Evolutionary conservation across 768 basidiomycete genomes (phyloP).

Genomic region (Gautieria morchelliformis): DNA sequence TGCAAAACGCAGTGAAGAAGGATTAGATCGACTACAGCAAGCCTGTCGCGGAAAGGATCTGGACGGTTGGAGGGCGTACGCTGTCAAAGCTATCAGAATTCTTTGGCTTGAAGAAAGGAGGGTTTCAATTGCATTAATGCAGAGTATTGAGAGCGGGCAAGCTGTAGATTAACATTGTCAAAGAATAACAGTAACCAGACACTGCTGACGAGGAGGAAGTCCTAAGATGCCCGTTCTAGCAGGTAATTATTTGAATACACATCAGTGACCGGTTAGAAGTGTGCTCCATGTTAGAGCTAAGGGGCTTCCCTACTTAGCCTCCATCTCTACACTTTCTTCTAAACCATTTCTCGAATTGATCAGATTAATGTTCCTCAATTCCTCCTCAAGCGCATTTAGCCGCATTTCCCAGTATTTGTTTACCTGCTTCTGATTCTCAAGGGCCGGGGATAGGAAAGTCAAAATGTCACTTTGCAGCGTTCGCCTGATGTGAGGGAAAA

Average conservation of each 20-base stretch:
- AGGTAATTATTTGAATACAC: no score
- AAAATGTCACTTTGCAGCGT: not conserved
- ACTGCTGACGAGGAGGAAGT: not conserved
- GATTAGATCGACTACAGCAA: slow-evolving; percentile 7
- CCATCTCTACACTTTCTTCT: not conserved
- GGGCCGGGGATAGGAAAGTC: not conserved
- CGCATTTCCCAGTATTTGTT: not conserved
- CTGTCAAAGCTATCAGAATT: slow-evolving; percentile 29
- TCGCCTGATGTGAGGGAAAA: not conserved
- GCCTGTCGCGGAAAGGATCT: not conserved
- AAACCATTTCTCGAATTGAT: not conserved
- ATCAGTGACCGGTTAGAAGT: not conserved
- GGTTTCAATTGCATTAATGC: slow-evolving; percentile 39
- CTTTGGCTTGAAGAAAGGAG: slow-evolving; percentile 56
- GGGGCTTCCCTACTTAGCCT: not conserved
- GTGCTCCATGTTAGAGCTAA: not conserved
- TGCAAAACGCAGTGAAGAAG: slow-evolving; percentile 22
- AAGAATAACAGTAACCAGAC: not conserved
- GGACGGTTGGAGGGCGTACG: slow-evolving; percentile 24
- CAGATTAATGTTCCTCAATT: not conserved
- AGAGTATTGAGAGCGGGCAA: slow-evolving; percentile 30
- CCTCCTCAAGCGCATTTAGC: not conserved
- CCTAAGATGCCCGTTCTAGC: no score
- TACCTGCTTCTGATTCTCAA: not conserved
- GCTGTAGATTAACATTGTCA: slow-evolving; percentile 36